Evolutionary conservation across 2,329 filamentous ascomycete species (phyloP), one percentile per base, ranked within the genome.

Genomic region (Colletotrichum navitas): DNA sequence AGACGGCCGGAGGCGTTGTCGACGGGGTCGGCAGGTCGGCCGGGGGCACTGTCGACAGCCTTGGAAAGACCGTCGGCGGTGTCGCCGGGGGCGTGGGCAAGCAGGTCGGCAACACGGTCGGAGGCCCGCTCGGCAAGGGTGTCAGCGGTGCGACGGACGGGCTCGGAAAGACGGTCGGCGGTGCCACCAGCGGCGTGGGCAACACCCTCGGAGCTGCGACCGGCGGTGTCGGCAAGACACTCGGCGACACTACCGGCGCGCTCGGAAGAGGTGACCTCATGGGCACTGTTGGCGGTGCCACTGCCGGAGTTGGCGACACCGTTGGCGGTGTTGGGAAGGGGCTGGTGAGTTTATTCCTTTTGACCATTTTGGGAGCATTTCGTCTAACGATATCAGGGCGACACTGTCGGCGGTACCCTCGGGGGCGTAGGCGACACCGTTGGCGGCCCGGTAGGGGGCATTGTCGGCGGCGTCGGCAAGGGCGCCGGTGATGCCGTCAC

Each of bases 321-420:
- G 69, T 72, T 4, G 69, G 69, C 5, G 69, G 69, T 10, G 69
- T 72, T 16, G 69, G 69, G 41, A 72, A 72, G 54, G 69, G 69
- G 64, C 43, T 72, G 52, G 69, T 72, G 34, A 45, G 65, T 55
- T 8, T 6, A 12, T 24, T 45, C 18, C 34, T 3, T 18, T 1
- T 21, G 41, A 43, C 6, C 18, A 21, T 8, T 34, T 7, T 34
- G n/a, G 34, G 18, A 2, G 24, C 34, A 39, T 10, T 4, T 59
- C 8, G 52, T 41, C 55, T 68, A 52, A 68, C 45, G 10, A n/a
- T 5, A 5, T 7, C 21, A 72, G 69, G 69, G 69, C 24, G 65
- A 72, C 39, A 69, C 69, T 41, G 39, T 72, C 6, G 69, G 69
- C 7, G 69, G 69, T 3, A 72, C 69, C 12, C 58, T 72, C 1